phyloP scores from a whole-genome alignment of 495 filamentous ascomycete species.

The Hypoxylon subgilvum region DNA sequence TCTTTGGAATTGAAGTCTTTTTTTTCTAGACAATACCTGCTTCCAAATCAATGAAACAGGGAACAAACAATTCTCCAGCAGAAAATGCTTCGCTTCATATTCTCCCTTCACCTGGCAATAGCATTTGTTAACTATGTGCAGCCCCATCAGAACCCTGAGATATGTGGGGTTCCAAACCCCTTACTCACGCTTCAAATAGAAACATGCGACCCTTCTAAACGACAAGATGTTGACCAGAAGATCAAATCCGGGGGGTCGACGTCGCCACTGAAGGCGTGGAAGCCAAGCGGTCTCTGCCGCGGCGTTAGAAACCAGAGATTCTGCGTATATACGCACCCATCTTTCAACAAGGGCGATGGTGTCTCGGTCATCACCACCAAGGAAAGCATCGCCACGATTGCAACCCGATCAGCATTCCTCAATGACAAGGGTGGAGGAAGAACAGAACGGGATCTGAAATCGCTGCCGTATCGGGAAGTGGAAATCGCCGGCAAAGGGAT shows the following conservation, averaged over 20 bases:
- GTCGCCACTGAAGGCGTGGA: constrained; percentile 12
- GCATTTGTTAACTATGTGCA: neutral
- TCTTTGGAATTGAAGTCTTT: neutral
- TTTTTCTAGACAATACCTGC: too few species aligned
- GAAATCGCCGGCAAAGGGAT: constrained; percentile 40
- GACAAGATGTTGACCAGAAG: neutral
- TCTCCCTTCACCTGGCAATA: neutral
- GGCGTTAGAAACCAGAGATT: constrained; percentile 28
- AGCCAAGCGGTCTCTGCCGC: constrained; percentile 14
- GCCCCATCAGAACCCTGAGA: constrained; percentile 2
- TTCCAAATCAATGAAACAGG: too few species aligned
- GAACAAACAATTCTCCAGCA: neutral
- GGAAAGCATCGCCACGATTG: constrained; percentile 26
- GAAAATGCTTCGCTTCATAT: constrained; percentile 5
- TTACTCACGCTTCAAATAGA: neutral
- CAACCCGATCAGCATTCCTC: constrained; percentile 21
- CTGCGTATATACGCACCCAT: constrained; percentile 39
- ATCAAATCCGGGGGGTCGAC: neutral
- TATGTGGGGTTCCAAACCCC: constrained; percentile 1
- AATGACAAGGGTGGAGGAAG: neutral
- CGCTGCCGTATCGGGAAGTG: constrained; percentile 29
- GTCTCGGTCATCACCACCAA: constrained; percentile 46
- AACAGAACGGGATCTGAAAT: neutral
- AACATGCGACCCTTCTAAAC: neutral
- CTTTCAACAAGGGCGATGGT: constrained; percentile 39